These are phyloP conservation scores for Fonsecaea monophora DNA, from an alignment of 2,329 filamentous ascomycete species.

Conservation along the genomic window DNA sequence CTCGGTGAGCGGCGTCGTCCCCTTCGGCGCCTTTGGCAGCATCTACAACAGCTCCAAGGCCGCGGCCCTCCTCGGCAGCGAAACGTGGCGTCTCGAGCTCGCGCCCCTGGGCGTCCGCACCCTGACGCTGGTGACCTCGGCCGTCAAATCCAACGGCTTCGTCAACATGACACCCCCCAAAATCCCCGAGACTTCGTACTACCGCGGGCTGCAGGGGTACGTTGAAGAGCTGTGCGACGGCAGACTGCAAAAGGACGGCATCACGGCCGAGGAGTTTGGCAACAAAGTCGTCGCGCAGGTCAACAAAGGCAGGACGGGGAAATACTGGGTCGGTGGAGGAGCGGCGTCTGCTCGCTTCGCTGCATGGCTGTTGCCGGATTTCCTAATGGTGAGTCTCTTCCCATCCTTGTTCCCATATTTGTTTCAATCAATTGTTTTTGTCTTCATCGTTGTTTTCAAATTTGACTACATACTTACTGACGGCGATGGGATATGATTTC, in stretches of 20 bases:
- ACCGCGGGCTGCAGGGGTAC: constrained; percentile 26
- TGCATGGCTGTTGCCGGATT: constrained; percentile 23
- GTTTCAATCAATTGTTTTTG: too few species aligned
- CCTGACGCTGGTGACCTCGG: constrained; percentile 28
- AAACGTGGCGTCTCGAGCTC: constrained; percentile 34
- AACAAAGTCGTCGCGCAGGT: constrained; percentile 29
- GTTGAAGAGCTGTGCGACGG: constrained; percentile 25
- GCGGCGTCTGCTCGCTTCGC: constrained; percentile 18
- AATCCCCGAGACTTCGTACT: constrained; percentile 31
- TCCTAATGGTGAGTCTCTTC: constrained; percentile 22
- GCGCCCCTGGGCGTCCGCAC: constrained; percentile 30
- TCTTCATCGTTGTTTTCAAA: not conserved
- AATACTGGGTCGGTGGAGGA: constrained; percentile 28
- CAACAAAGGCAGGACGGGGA: constrained; percentile 30
- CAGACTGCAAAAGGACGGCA: constrained; percentile 25
- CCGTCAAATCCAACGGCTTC: constrained; percentile 32
- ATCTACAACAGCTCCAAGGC: constrained; percentile 35
- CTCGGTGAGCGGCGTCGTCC: constrained; percentile 37
- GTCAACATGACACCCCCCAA: constrained; percentile 3
- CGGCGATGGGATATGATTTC: not conserved
- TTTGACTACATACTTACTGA: constrained; percentile 12
- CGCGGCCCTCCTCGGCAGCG: constrained; percentile 25
- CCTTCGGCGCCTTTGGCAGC: constrained; percentile 24
- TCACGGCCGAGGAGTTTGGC: constrained; percentile 25
- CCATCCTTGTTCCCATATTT: too few species aligned